Conservation (phyloP, 441 rosid genomes). For the Cnidoscolus chayamansa region DNA sequence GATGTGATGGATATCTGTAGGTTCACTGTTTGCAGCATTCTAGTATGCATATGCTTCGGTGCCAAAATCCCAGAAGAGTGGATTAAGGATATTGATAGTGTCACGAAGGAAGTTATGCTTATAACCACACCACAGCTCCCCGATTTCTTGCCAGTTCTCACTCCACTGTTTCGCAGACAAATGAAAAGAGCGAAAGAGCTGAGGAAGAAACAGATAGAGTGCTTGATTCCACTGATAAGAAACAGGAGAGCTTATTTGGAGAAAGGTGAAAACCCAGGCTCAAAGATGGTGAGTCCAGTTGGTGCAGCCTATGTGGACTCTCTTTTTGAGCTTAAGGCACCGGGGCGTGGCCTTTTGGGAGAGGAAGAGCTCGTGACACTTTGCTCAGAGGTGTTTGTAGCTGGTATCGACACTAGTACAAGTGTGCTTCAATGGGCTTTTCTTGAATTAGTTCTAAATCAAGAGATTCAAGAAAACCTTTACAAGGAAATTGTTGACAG, state of each 20-base stretch:
- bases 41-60: constrained; percentile 81
- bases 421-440: constrained; percentile 84
- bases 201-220: constrained; percentile 65
- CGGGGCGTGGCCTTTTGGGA: constrained; percentile 47
- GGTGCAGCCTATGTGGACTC: constrained; percentile 37
- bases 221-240: constrained; percentile 63
- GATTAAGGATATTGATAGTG: constrained; percentile 59
- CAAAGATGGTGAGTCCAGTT: constrained; percentile 73
- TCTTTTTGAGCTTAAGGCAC: constrained; percentile 46
- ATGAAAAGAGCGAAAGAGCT: constrained; percentile 58
- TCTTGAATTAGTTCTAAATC: constrained; percentile 57
- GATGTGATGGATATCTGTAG: constrained; percentile 75
- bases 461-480: constrained; percentile 60
- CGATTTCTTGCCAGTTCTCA: constrained; percentile 68
- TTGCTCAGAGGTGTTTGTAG: constrained; percentile 72
- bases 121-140: constrained; percentile 67
- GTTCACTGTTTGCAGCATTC: constrained; percentile 63
- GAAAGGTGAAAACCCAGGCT: constrained; percentile 37
- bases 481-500: constrained; percentile 49
- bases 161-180: constrained; percentile 65
- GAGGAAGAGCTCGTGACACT: constrained; percentile 81
- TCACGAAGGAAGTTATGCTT: constrained; percentile 77
- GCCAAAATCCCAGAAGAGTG: constrained; percentile 68
- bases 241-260: constrained; percentile 55
- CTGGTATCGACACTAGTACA: constrained; percentile 87